phyloP scores from a whole-genome alignment of 106 monocot species.

The Ottelia alismoides region DNA sequence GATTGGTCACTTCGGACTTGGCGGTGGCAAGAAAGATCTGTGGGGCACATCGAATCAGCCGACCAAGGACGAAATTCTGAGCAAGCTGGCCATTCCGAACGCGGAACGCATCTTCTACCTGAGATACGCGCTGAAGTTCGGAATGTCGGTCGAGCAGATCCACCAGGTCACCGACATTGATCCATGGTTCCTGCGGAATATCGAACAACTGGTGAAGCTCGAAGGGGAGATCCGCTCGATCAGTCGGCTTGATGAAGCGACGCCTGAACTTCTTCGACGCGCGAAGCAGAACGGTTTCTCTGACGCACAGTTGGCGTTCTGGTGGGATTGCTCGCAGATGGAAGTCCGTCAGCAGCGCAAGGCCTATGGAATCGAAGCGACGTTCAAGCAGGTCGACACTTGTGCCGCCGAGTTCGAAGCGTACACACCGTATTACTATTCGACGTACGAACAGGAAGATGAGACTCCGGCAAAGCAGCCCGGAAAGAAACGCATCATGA shows the following conservation, averaged over 20 bases:
- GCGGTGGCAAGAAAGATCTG: no score
- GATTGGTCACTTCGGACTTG: background rate
- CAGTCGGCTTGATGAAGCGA: background rate
- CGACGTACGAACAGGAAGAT: conserved; percentile 42
- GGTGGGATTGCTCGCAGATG: conserved; percentile 27
- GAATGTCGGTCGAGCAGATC: background rate
- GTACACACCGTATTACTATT: conserved; percentile 75
- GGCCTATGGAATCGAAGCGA: conserved; percentile 34
- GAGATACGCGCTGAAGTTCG: background rate
- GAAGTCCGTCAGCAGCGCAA: conserved; percentile 39
- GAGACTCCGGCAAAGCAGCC: conserved; percentile 62
- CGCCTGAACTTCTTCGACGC: background rate
- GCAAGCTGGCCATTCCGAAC: background rate
- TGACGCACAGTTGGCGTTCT: conserved; percentile 63
- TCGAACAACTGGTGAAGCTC: background rate
- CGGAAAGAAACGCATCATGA: conserved; percentile 45
- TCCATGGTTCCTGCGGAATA: background rate
- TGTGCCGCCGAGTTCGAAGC: conserved; percentile 91
- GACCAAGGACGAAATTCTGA: background rate
- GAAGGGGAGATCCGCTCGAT: background rate
- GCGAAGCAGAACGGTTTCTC: conserved; percentile 50
- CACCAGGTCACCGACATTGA: background rate
- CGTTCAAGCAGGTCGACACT: conserved; percentile 74
- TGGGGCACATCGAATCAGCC: no score
- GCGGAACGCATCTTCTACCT: background rate